Base-by-base conservation (phyloP, 2,329 filamentous ascomycete species). In the Fusarium sp. region DNA sequence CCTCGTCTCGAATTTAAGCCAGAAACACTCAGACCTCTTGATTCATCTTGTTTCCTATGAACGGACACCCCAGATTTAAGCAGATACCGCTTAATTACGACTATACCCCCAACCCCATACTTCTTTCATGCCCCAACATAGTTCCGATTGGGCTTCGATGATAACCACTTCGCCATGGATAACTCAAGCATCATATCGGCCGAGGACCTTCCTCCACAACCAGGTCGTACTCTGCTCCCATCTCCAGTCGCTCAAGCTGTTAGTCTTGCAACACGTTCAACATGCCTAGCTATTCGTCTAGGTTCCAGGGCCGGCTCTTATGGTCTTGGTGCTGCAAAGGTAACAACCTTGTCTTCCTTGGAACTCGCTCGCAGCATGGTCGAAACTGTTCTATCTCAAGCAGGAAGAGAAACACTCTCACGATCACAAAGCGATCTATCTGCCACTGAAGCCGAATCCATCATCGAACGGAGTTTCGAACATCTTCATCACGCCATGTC, bases 211-310 rank as follows among this genome's bases (percentile, higher is more conserved):
- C 62, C 66, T 42, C 72, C 74, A 8, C 72, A 73, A 20, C 75
- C 73, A 5, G 73, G 74, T 15, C 77, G 76, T 49, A 89, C 87
- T 13, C 82, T 91, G 20, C 83, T 91, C 1, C 89, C 89, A 2
- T 72, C 78, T 3, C 82, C 87, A 1, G 76, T 91, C 46, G 89
- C 89, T 33, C 86, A 84, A 52, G 84, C 84, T 28, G 83, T 91
- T 56, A 90, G 88, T 69, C 79, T 91, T 43, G 86, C 88, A 13
- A 88, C 88, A 5, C 83, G 87, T 55, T 89, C 88, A 5, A 87
- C 88, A 18, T 85, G 86, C 28, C 80, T 91, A 24, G 85, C 85
- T 31, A 82, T 89, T 24, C 84, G 86, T 8, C 76, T 87, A 38
- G 82, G 85, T 39, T 85, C 84, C 6, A 75, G 84, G n/a, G 79